phyloP scores from a whole-genome alignment of 805 yeast species.

The Phaffomyces antillensis region DNA sequence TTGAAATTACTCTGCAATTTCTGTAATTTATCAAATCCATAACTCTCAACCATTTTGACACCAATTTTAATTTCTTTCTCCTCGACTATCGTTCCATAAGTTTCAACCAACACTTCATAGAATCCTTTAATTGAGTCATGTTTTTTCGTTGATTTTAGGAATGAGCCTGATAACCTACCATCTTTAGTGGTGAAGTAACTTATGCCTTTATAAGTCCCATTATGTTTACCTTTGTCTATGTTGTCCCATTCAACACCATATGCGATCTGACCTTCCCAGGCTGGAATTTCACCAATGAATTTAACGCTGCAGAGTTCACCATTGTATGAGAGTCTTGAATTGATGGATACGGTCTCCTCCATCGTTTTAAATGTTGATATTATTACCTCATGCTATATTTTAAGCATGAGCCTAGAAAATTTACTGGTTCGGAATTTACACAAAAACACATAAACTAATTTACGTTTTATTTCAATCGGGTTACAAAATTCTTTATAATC shows the following conservation, averaged over 20 bases:
- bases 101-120: slow-evolving; percentile 40
- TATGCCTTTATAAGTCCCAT: slow-evolving; percentile 50
- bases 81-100: slow-evolving; percentile 36
- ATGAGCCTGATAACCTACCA: slow-evolving; percentile 51
- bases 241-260: slow-evolving; percentile 88
- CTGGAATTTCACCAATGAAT: slow-evolving; percentile 52
- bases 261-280: slow-evolving; percentile 53
- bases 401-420: no score
- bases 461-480: background rate
- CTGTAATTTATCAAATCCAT: slow-evolving; percentile 57
- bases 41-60: slow-evolving; percentile 48
- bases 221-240: slow-evolving; percentile 58
- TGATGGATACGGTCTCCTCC: background rate
- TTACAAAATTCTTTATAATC: background rate
- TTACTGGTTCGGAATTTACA: no score
- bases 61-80: slow-evolving; percentile 40
- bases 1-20: slow-evolving; percentile 39
- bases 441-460: background rate
- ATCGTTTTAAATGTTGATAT: background rate
- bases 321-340: slow-evolving; percentile 26
- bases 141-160: slow-evolving; percentile 40
- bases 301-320: slow-evolving; percentile 55
- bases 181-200: slow-evolving; percentile 41
- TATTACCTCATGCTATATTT: no score
- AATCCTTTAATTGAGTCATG: slow-evolving; percentile 30